Base-by-base conservation (phyloP, 1,284 basidiomycete species). In the Cutaneotrichosporon arboriforme region DNA sequence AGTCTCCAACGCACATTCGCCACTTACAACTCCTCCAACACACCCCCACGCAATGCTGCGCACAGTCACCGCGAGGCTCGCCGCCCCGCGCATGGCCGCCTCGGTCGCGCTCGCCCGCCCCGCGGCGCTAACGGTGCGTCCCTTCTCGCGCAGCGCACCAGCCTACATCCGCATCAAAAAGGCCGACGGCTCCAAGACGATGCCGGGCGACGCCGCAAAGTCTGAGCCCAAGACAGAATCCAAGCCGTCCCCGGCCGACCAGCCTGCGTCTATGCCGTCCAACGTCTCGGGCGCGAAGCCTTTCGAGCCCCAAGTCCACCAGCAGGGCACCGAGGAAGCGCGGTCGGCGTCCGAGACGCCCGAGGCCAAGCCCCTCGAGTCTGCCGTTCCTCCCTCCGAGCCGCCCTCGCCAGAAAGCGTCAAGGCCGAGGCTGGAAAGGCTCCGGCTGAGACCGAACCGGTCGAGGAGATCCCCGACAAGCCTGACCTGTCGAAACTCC, bases 401-500 rank as follows among this genome's bases (percentile, higher is more conserved):
- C 57, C 61, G 8, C 51, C 61, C 31, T 43, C 52, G 26, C 51
- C 58, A 1, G 51, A 37, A 23, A 31, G 14, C 46, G 26, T 13
- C 54, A 22, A 31, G 26, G 26, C 26, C 26, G 26, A 31, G 26
- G 26, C 26, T 10, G 26, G 26, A 5, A 31, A 31, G 26, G 41
- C 36, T 33, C 23, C 43, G 20, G 35, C 20, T 10, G 47, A 49
- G 18, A 39, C 48, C 15, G 34, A 36, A 13, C 43, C 34, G 4
- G 58, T 52, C 26, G 57, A 57, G 36, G 46, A 45, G 42, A 36
- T 52, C 35, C 50, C 54, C 36, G 63, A 58, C 34, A 63, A 57
- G 46, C 61, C 64, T 15, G 71, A 73, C 52, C 62, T 67, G 13
- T 64, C 66, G 20, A 63, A 66, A 51, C 66, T 76, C 17, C 74